A percentile compares a stretch with the other conserved stretches of the same genome.
phyloP scores from a whole-genome alignment of 306 rosid species.

The Dicorynia guianensis region DNA sequence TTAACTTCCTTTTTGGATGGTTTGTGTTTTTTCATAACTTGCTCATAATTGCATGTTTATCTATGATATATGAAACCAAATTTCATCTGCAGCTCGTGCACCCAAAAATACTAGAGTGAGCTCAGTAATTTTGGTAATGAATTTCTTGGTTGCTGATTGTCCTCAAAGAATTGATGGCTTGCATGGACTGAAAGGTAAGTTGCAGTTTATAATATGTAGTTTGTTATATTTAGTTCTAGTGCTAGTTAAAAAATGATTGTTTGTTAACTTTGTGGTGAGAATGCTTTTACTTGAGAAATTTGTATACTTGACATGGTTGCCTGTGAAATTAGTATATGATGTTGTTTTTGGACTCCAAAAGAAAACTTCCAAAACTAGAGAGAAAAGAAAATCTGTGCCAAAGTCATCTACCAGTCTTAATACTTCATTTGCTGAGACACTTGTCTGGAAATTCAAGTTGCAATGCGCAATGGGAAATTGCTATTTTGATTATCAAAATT shows the following conservation, averaged over 20 bases:
- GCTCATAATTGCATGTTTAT: constrained; percentile 1
- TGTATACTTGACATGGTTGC: not conserved
- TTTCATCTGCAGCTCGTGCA: constrained; percentile 11
- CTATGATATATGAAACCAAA: not conserved
- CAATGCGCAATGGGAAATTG: not conserved
- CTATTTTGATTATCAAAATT: not conserved
- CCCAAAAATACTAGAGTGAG: constrained; percentile 12
- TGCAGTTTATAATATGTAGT: constrained; percentile 9
- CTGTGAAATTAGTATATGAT: not conserved
- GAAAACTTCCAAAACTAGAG: not conserved
- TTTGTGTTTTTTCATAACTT: constrained; percentile 11
- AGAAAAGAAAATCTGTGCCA: not conserved
- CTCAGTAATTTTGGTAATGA: constrained; percentile 36
- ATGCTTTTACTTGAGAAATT: not conserved
- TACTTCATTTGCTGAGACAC: not conserved
- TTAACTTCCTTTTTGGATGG: constrained; percentile 14
- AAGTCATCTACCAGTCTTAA: not conserved
- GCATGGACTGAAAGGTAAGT: constrained; percentile 47
- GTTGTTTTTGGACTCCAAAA: not conserved
- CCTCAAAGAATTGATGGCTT: constrained; percentile 36
- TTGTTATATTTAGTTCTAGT: constrained; percentile 10
- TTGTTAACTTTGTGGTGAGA: not conserved
- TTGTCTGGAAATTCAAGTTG: constrained; percentile 4
- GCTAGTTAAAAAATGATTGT: constrained; percentile 8
- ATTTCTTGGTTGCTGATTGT: constrained; percentile 36